A percentile compares a stretch with the other conserved stretches of the same genome.
These are phyloP conservation scores for Microsporum ferrugineum DNA, from an alignment of 2,329 filamentous ascomycete genomes.

Conservation along the genomic window DNA sequence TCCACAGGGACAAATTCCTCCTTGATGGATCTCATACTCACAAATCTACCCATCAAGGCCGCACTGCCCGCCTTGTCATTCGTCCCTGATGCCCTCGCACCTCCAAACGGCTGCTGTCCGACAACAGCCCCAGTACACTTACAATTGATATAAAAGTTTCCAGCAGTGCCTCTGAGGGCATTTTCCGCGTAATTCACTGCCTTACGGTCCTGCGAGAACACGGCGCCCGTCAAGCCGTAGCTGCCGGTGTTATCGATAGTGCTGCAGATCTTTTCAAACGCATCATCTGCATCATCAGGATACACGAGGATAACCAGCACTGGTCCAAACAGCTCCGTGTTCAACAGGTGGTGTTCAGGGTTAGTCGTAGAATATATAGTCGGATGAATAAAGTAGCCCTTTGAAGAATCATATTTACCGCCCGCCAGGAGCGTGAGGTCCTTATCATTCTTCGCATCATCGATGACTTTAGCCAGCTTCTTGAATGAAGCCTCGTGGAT, in stretches of 20 bases:
- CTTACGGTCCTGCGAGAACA: conserved; percentile 32
- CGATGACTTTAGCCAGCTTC: conserved; percentile 65
- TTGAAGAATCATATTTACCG: conserved; percentile 63
- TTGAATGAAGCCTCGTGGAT: conserved; percentile 75
- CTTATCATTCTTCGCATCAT: conserved; percentile 65
- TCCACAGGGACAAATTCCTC: conserved; percentile 60
- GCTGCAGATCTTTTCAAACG: conserved; percentile 49
- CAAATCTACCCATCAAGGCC: conserved; percentile 54
- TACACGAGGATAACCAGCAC: conserved; percentile 66
- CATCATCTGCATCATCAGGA: conserved; percentile 54
- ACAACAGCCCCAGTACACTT: conserved; percentile 58
- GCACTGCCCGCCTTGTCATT: conserved; percentile 62
- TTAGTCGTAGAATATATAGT: conserved; percentile 69
- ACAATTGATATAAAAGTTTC: conserved; percentile 36
- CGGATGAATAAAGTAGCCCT: conserved; percentile 74
- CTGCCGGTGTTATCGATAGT: conserved; percentile 32
- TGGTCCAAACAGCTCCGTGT: conserved; percentile 72
- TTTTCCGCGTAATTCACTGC: conserved; percentile 28
- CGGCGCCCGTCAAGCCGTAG: conserved; percentile 34
- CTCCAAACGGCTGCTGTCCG: conserved; percentile 62
- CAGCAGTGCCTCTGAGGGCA: conserved; percentile 28
- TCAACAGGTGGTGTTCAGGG: conserved; percentile 61
- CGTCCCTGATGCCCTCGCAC: conserved; percentile 55
- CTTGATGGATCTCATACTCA: conserved; percentile 57
- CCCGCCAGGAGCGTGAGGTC: conserved; percentile 63